These are phyloP conservation scores for Gautieria morchelliformis DNA, from an alignment of 768 basidiomycete genomes.

Conservation along the genomic window DNA sequence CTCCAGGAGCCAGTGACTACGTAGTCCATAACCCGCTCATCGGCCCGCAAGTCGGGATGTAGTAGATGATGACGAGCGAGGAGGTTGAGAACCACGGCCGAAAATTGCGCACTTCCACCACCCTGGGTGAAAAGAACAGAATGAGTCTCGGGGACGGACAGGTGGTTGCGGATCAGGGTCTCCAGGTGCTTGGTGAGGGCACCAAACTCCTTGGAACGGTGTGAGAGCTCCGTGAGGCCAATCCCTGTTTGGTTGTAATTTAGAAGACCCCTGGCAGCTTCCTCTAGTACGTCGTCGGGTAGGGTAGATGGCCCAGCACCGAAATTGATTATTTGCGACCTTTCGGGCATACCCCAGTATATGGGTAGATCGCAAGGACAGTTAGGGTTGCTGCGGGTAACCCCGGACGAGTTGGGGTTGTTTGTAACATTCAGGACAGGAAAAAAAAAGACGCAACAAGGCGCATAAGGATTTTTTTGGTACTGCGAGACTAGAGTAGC, in stretches of 20 bases:
- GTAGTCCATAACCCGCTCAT: slow-evolving; percentile 71
- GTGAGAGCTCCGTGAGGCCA: slow-evolving; percentile 92
- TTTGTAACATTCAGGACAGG: too few relatives aligned
- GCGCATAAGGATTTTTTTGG: not conserved
- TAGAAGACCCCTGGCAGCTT: slow-evolving; percentile 77
- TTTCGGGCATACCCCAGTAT: slow-evolving; percentile 18
- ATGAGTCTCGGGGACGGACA: slow-evolving; percentile 77
- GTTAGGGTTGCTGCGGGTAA: not conserved
- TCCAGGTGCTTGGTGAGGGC: slow-evolving; percentile 55
- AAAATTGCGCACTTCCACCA: slow-evolving; percentile 88
- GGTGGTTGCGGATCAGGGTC: slow-evolving; percentile 60
- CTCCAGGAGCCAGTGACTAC: slow-evolving; percentile 91
- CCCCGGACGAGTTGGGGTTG: too few relatives aligned
- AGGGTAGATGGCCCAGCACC: slow-evolving; percentile 91
- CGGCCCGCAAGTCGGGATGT: slow-evolving; percentile 45
- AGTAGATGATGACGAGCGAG: slow-evolving; percentile 76
- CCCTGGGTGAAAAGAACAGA: slow-evolving; percentile 89
- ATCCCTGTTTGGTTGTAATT: slow-evolving; percentile 89
- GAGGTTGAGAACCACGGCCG: slow-evolving; percentile 85
- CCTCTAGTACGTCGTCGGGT: slow-evolving; percentile 74
- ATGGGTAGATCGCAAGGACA: not conserved
- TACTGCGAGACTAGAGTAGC: not conserved
- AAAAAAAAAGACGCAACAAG: not conserved
- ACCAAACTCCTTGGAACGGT: slow-evolving; percentile 85
- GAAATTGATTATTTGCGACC: slow-evolving; percentile 70